phyloP scores from a whole-genome alignment of 352 stramenopile genomes.

The Phytopythium cucurbitacearum region DNA sequence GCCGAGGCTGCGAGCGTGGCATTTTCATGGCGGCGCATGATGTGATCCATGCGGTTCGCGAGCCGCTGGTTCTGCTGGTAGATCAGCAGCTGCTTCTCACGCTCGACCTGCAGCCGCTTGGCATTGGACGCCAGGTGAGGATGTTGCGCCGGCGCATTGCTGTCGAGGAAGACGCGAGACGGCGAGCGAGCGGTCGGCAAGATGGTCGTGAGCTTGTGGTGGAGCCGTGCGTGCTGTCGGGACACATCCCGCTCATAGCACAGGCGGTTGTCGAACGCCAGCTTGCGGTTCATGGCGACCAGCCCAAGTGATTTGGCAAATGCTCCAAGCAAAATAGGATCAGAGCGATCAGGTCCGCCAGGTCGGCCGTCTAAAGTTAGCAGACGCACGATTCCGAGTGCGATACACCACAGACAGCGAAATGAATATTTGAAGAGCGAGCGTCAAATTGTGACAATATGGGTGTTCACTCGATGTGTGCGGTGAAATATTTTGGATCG shows the following conservation, averaged over 20 bases:
- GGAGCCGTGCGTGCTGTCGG: conserved; percentile 55
- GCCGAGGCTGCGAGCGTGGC: conserved; percentile 27
- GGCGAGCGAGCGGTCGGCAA: conserved; percentile 55
- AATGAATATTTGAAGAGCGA: too few species aligned
- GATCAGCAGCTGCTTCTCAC: conserved; percentile 57
- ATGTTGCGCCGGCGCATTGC: conserved; percentile 34
- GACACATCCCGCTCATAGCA: conserved; percentile 78
- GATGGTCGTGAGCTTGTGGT: conserved; percentile 59
- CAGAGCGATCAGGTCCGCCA: too few species aligned
- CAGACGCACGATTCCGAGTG: too few species aligned
- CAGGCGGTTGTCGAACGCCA: conserved; percentile 77
- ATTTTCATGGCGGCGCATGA: conserved; percentile 60
- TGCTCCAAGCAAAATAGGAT: too few species aligned
- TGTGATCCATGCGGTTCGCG: conserved; percentile 68
- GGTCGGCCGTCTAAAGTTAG: too few species aligned
- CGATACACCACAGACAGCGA: too few species aligned
- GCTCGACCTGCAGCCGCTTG: conserved; percentile 59
- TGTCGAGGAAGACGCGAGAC: conserved; percentile 59
- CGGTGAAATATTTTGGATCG: too few species aligned
- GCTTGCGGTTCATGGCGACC: conserved; percentile 59
- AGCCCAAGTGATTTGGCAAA: neutral
- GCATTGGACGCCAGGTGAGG: conserved; percentile 46
- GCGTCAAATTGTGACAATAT: too few species aligned
- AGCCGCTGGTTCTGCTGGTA: conserved; percentile 68
- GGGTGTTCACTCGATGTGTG: too few species aligned